Conservation (phyloP, 306 rosid genomes). For the Vigna radiata region DNA sequence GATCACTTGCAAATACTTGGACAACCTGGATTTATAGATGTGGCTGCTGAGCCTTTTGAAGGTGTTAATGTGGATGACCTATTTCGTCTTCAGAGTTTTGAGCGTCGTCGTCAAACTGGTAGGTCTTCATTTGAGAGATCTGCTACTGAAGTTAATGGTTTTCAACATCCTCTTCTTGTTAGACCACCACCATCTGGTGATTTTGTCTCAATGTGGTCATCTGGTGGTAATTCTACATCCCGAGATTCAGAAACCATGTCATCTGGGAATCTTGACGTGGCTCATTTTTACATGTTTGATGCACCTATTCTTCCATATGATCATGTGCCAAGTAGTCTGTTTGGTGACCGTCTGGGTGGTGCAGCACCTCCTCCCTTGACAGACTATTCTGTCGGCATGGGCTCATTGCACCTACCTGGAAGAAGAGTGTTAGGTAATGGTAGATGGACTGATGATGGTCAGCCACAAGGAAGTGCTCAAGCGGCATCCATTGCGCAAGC, state of each 20-base stretch:
- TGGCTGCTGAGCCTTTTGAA: slow-evolving; percentile 94
- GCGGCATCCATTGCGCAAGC: slow-evolving; percentile 91
- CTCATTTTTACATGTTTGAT: slow-evolving; percentile 97
- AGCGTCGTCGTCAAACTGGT: slow-evolving; percentile 90
- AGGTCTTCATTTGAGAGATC: slow-evolving; percentile 92
- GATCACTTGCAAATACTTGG: slow-evolving; percentile 96
- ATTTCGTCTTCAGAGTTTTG: slow-evolving; percentile 89
- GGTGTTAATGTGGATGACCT: slow-evolving; percentile 98
- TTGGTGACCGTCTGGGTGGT: slow-evolving; percentile 84
- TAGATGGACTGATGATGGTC: slow-evolving; percentile 99
- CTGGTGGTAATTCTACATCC: slow-evolving; percentile 70
- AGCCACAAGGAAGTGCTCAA: slow-evolving; percentile 88
- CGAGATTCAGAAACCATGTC: slow-evolving; percentile 78
- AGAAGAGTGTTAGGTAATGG: slow-evolving; percentile 87
- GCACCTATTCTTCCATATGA: slow-evolving; percentile 91
- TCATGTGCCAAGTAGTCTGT: slow-evolving; percentile 69
- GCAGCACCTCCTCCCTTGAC: slow-evolving; percentile 95
- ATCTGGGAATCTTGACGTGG: slow-evolving; percentile 78
- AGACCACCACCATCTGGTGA: slow-evolving; percentile 88
- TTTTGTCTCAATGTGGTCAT: slow-evolving; percentile 81
- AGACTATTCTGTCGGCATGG: slow-evolving; percentile 96
- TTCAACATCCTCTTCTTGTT: slow-evolving; percentile 93
- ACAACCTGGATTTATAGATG: slow-evolving; percentile 93
- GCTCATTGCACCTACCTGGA: slow-evolving; percentile 82
- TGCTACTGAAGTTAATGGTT: slow-evolving; percentile 84